Evolutionary conservation across 2,329 filamentous ascomycete species (phyloP).

Genomic region (Nakataea oryzae): DNA sequence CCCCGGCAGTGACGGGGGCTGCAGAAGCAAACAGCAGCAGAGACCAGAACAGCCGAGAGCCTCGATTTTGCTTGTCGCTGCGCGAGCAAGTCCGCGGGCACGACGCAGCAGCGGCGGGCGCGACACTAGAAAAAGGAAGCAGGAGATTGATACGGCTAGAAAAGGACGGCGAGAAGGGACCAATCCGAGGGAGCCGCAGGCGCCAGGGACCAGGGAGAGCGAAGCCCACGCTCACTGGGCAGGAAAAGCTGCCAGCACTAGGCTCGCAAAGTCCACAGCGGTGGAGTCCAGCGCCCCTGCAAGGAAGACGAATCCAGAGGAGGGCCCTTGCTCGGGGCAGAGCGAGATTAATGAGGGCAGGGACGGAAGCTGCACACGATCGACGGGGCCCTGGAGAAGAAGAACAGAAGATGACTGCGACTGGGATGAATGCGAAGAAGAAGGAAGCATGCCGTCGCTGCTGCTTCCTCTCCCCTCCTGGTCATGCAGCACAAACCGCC

Average conservation of each 20-base stretch:
- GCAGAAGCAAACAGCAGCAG: not conserved
- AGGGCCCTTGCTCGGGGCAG: too few relatives aligned
- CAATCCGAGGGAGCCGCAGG: not conserved
- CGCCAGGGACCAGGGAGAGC: not conserved
- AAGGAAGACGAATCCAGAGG: not conserved
- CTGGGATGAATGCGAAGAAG: too few relatives aligned
- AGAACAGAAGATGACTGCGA: not conserved
- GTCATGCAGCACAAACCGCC: not conserved
- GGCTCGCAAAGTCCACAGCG: too few relatives aligned
- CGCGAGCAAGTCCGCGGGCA: too few relatives aligned
- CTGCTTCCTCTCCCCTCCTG: not conserved
- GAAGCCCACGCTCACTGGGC: not conserved
- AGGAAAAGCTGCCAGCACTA: too few relatives aligned
- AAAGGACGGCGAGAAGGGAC: not conserved
- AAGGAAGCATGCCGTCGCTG: too few relatives aligned
- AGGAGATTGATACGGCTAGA: not conserved
- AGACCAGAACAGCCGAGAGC: not conserved
- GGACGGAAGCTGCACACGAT: too few relatives aligned
- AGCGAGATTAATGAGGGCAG: not conserved
- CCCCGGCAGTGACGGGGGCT: not conserved
- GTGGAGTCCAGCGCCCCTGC: too few relatives aligned
- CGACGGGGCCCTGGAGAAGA: too few relatives aligned
- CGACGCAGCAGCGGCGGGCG: not conserved
- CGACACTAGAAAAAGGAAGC: not conserved
- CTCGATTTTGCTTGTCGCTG: too few relatives aligned